phyloP scores from a whole-genome alignment of 371 early-diverging fungal species.

The Actinomortierella wolfii region DNA sequence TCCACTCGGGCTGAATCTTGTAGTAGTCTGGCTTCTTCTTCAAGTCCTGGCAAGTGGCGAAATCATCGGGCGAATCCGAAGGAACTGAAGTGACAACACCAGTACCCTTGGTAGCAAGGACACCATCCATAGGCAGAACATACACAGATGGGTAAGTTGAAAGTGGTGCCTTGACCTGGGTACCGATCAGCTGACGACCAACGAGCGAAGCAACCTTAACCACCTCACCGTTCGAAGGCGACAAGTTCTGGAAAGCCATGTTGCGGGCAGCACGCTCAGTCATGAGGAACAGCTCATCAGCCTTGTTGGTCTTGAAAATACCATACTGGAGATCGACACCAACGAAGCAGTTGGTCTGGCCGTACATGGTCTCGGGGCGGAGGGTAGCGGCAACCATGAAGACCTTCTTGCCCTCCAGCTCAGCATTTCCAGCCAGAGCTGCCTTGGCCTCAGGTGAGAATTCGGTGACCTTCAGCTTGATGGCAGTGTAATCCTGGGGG shows the following conservation, averaged over 20 bases:
- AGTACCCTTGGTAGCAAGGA: conserved; percentile 94
- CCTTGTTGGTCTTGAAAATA: conserved; percentile 74
- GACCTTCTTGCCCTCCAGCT: conserved; percentile 74
- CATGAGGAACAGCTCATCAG: conserved; percentile 82
- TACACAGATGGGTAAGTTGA: conserved; percentile 80
- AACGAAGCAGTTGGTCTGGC: conserved; percentile 98
- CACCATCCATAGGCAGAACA: conserved; percentile 96
- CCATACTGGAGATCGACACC: conserved; percentile 93
- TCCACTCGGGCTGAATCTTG: conserved; percentile 89
- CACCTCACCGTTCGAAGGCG: conserved; percentile 68
- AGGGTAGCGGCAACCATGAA: conserved; percentile 97
- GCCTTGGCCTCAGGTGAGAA: conserved; percentile 54
- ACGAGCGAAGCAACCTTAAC: conserved; percentile 76
- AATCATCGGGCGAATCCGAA: conserved; percentile 98
- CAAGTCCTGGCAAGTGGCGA: conserved; percentile 86
- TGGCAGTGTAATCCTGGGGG: conserved; percentile 96
- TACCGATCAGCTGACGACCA: conserved; percentile 87
- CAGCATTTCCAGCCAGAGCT: conserved; percentile 54
- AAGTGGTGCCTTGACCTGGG: conserved; percentile 91
- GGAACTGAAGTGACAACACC: conserved; percentile 99
- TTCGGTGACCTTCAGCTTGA: conserved; percentile 85
- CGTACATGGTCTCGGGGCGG: conserved; percentile 99
- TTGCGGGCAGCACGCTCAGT: conserved; percentile 95
- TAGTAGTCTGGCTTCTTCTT: conserved; percentile 94
- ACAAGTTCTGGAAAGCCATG: conserved; percentile 93